phyloP scores from a whole-genome alignment of 1,284 basidiomycete genomes.

The Thecaphora frezii region DNA sequence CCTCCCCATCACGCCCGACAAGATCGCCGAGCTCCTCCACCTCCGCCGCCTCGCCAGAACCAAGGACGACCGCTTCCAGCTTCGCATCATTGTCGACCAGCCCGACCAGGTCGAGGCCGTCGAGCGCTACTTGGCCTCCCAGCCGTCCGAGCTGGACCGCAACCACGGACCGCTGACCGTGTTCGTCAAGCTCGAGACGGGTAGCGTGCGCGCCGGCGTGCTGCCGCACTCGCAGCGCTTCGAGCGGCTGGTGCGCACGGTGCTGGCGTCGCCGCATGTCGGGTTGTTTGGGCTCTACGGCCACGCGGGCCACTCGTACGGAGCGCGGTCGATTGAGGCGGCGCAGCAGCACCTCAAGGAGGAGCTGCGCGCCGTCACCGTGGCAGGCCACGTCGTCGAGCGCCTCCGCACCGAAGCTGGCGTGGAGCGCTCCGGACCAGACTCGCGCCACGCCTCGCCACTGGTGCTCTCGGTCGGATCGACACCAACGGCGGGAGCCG shows the following conservation, averaged over 20 bases:
- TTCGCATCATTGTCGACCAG: conserved; percentile 76
- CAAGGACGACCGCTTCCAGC: conserved; percentile 56
- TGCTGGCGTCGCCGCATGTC: conserved; percentile 66
- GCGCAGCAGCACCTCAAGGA: conserved; percentile 70
- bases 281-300: conserved; percentile 80
- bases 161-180: conserved; percentile 75
- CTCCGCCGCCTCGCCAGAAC: conserved; percentile 63
- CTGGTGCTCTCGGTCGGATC: conserved; percentile 79
- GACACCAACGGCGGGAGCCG: conserved; percentile 81
- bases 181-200: conserved; percentile 80
- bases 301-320: conserved; percentile 67
- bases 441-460: conserved; percentile 22
- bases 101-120: conserved; percentile 71
- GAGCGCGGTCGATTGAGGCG: conserved; percentile 6
- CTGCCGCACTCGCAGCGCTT: conserved; percentile 66
- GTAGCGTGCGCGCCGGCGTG: conserved; percentile 78
- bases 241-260: conserved; percentile 64
- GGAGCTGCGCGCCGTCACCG: conserved; percentile 74
- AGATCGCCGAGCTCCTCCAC: conserved; percentile 70
- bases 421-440: background rate
- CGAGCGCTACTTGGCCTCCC: conserved; percentile 62
- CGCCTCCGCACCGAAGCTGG: conserved; percentile 59
- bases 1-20: conserved; percentile 71
- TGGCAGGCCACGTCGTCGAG: conserved; percentile 68
- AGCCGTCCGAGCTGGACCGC: conserved; percentile 61